Base-by-base conservation (phyloP, 169 alveolate genomes). In the Amoebophrya sp. region DNA sequence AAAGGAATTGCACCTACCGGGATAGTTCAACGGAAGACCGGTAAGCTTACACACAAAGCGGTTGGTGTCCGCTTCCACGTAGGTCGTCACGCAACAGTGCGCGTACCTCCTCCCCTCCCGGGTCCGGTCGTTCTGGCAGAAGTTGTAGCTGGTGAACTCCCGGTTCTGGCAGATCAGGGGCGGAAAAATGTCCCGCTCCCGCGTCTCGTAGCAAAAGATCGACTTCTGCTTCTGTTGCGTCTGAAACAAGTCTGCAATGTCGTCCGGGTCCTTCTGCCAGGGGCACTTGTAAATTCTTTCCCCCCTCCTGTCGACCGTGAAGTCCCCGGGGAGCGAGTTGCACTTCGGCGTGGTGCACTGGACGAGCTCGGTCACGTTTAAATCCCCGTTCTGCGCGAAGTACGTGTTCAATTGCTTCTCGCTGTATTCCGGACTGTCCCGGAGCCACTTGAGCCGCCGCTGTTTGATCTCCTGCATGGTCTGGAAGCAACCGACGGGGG, bases 111-210 rank as follows among this genome's bases (percentile, higher is more conserved):
- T 2, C 10, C 83, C 83, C 18, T 66, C 83, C 32, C 83, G 83
- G 38, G 83, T 66, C 10, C 83, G 83, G 35, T 66, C 83, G 83
- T 66, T 66, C 39, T 25, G 29, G 83, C 83, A 66, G 83, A 25
- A 66, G 83, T 66, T 66, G 83, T 66, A 66, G 83, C 83, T 66
- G 35, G 83, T 66, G 83, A 66, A 66, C 83, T 66, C 83, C 83
- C 83, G 83, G 12, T 18, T 66, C 35, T 66, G 83, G 83, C 83
- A 66, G 12, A 1, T 25, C 35, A 66, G 83, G 7, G 83, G 83
- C 83, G 83, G 83, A 25, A 66, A 66, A 25, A 25, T 66, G 83
- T 66, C 83, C 32, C 83, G 83, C 83, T 66, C 83, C 32, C 83
- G 83, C 83, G 83, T 66, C 35, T 66, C 83, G 83, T 25, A 66